phyloP scores from a whole-genome alignment of 495 filamentous ascomycete genomes.

The Daldinia caldariorum region DNA sequence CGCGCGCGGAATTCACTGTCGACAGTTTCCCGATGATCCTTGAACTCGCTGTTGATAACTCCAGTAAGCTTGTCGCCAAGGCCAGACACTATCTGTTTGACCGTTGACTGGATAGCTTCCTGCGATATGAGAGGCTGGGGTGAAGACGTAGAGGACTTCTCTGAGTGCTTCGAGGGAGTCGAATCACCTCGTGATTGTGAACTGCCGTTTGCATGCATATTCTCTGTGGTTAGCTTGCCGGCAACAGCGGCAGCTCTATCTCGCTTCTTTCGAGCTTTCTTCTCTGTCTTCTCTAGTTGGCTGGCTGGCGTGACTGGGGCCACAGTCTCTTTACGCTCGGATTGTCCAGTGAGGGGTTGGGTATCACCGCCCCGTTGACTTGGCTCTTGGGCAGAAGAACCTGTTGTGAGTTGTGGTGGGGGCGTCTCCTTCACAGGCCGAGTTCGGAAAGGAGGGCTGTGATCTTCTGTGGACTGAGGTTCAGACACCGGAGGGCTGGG shows the following conservation, averaged over 20 bases:
- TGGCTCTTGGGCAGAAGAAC: conserved; percentile 30
- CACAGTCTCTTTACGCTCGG: conserved; percentile 56
- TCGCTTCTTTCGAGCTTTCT: conserved; percentile 61
- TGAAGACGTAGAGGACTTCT: conserved; percentile 34
- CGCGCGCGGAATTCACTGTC: conserved; percentile 50
- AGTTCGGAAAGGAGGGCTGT: conserved; percentile 50
- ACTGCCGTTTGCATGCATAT: conserved; percentile 42
- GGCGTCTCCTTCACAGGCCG: conserved; percentile 52
- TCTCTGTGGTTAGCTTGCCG: conserved; percentile 45
- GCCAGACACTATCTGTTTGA: conserved; percentile 58
- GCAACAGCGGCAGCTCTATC: conserved; percentile 50
- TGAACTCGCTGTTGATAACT: conserved; percentile 55
- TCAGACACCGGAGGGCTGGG: conserved; percentile 49
- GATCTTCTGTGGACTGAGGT: conserved; percentile 38
- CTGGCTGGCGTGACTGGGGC: conserved; percentile 47
- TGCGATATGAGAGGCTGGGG: conserved; percentile 45
- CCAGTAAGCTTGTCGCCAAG: conserved; percentile 56
- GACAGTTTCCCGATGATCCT: conserved; percentile 55
- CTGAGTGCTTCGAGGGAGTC: conserved; percentile 29
- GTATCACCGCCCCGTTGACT: conserved; percentile 35
- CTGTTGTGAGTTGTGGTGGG: conserved; percentile 30
- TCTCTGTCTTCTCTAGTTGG: conserved; percentile 56
- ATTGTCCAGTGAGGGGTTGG: conserved; percentile 24
- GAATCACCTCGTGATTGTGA: conserved; percentile 38
- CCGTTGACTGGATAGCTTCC: conserved; percentile 56